Percentiles rank a stretch among this genome's conserved stretches.
Evolutionary conservation across 2,329 filamentous ascomycete genomes (phyloP).

Genomic region (Hymenoscyphus scutula): DNA sequence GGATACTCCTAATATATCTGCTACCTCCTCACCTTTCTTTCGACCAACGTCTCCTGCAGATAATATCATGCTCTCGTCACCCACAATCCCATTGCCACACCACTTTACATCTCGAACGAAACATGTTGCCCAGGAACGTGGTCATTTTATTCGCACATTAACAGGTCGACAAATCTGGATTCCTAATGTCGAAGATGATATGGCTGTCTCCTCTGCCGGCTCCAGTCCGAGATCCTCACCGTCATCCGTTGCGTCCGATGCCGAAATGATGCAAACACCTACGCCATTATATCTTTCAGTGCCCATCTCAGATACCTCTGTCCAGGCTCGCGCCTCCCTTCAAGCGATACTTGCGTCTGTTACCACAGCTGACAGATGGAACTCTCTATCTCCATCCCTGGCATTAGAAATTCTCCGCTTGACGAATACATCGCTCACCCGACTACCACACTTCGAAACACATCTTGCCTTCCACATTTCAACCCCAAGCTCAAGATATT

Average conservation of each 20-base stretch:
- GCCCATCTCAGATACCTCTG: conserved; percentile 26
- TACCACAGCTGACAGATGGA: conserved; percentile 32
- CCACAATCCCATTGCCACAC: conserved; percentile 31
- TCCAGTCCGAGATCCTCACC: conserved; percentile 35
- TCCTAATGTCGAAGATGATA: conserved; percentile 28
- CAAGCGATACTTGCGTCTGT: conserved; percentile 34
- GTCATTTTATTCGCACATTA: conserved; percentile 25
- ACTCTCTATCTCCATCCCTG: conserved; percentile 26
- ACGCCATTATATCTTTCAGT: conserved; percentile 32
- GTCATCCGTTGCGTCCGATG: conserved; percentile 31
- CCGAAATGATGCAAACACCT: conserved; percentile 26
- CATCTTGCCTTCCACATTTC: conserved; percentile 34
- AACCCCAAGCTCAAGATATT: conserved; percentile 30
- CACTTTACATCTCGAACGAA: conserved; percentile 29
- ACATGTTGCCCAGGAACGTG: conserved; percentile 22
- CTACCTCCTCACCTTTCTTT: conserved; percentile 26
- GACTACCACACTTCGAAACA: conserved; percentile 34
- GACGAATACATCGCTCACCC: conserved; percentile 31
- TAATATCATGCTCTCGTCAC: conserved; percentile 27
- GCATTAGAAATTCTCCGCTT: conserved; percentile 37
- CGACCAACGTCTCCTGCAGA: conserved; percentile 30
- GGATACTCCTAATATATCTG: conserved; percentile 29
- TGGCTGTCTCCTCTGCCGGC: conserved; percentile 24
- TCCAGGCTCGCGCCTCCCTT: conserved; percentile 31
- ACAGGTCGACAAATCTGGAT: conserved; percentile 30